These are phyloP conservation scores for Russula compacta DNA, from an alignment of 768 basidiomycete genomes.

Conservation along the genomic window DNA sequence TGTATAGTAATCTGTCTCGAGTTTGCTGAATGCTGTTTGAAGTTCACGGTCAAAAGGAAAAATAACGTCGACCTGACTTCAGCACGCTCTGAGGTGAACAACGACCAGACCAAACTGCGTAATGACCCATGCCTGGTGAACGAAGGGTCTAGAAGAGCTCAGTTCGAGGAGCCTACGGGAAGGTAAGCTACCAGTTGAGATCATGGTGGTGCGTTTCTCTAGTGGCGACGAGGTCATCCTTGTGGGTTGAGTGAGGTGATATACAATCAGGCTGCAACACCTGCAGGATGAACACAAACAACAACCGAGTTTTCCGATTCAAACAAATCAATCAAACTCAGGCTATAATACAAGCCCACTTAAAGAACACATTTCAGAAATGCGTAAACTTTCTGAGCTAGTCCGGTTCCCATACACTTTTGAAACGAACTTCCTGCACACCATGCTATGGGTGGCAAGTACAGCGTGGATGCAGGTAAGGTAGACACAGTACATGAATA, in stretches of 20 bases:
- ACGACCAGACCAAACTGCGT: not conserved
- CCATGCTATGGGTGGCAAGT: too few relatives aligned
- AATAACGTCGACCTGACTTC: constrained; percentile 49
- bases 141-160: constrained; percentile 11
- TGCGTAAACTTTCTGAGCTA: too few relatives aligned
- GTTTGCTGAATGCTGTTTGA: constrained; percentile 31
- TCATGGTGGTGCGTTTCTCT: constrained; percentile 13
- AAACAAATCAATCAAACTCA: too few relatives aligned
- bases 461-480: too few relatives aligned
- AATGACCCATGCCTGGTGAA: constrained; percentile 17
- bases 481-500: too few relatives aligned
- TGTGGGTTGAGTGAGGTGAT: not conserved
- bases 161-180: constrained; percentile 8
- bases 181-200: constrained; percentile 16
- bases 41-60: constrained; percentile 40
- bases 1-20: constrained; percentile 39
- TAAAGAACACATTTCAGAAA: too few relatives aligned
- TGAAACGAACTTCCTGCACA: too few relatives aligned
- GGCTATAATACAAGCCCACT: too few relatives aligned
- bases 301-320: not conserved
- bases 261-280: too few relatives aligned
- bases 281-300: too few relatives aligned
- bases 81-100: not conserved
- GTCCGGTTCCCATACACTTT: too few relatives aligned
- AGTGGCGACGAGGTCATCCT: constrained; percentile 6